Conservation (phyloP, 768 basidiomycete genomes). For the Termitomyces titanicus region DNA sequence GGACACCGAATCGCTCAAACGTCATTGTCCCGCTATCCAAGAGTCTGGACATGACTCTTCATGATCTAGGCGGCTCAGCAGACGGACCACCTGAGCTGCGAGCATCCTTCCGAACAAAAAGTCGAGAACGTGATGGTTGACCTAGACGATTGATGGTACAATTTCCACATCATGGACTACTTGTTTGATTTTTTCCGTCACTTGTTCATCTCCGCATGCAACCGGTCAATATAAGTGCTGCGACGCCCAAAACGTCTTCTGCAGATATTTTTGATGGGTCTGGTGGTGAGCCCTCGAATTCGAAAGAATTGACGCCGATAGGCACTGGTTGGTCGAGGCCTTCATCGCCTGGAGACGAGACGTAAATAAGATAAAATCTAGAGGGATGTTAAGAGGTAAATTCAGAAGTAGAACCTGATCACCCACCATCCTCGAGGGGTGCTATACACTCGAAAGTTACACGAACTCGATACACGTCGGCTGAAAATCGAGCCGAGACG, state of each 20-base stretch:
- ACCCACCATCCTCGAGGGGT: slow-evolving; percentile 76
- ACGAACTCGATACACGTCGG: slow-evolving; percentile 87
- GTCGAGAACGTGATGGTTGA: slow-evolving; percentile 34
- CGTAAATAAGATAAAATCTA: slow-evolving; percentile 95
- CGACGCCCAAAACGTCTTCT: slow-evolving; percentile 92
- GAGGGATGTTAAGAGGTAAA: not conserved
- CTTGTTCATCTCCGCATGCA: slow-evolving; percentile 95
- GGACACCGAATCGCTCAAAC: slow-evolving; percentile 65
- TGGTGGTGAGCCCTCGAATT: slow-evolving; percentile 88
- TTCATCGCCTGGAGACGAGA: slow-evolving; percentile 88
- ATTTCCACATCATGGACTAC: not conserved
- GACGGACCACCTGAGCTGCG: slow-evolving; percentile 26
- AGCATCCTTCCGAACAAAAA: not conserved
- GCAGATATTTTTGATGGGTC: slow-evolving; percentile 79
- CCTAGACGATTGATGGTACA: slow-evolving; percentile 33
- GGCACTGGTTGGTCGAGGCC: slow-evolving; percentile 96
- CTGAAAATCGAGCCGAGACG: slow-evolving; percentile 89
- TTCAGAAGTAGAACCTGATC: not conserved
- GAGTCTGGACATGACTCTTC: not conserved
- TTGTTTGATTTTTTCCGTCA: not conserved
- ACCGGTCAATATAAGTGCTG: slow-evolving; percentile 94
- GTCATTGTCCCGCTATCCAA: slow-evolving; percentile 25
- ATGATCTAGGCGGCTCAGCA: slow-evolving; percentile 22
- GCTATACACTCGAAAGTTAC: slow-evolving; percentile 98
- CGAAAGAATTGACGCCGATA: slow-evolving; percentile 94